phyloP scores from a whole-genome alignment of 768 basidiomycete species.

The Boletus reticulatus region DNA sequence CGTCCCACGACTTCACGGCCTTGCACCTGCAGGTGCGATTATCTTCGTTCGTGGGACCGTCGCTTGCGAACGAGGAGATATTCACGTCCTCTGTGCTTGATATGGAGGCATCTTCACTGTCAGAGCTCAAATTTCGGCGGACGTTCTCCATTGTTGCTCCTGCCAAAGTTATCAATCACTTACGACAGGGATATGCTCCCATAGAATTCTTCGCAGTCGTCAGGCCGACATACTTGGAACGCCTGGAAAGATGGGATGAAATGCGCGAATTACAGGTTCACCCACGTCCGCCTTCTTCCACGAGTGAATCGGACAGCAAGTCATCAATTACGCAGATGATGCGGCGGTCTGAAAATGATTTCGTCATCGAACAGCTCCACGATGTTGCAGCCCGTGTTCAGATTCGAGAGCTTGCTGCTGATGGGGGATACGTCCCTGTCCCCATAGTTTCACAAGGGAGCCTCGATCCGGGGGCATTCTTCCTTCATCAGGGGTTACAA shows the following conservation, averaged over 20 bases:
- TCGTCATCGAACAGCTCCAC: slow-evolving; percentile 82
- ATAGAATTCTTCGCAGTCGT: slow-evolving; percentile 89
- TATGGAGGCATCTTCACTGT: slow-evolving; percentile 65
- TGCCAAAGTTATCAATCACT: slow-evolving; percentile 66
- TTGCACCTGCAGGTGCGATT: slow-evolving; percentile 87
- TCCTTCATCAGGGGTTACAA: slow-evolving; percentile 91
- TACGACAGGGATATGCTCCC: slow-evolving; percentile 76
- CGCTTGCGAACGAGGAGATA: slow-evolving; percentile 71
- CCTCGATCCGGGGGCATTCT: slow-evolving; percentile 83
- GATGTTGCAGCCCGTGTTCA: slow-evolving; percentile 90
- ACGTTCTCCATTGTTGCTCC: slow-evolving; percentile 78
- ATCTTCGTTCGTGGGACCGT: slow-evolving; percentile 80
- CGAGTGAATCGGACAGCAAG: slow-evolving; percentile 34
- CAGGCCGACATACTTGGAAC: slow-evolving; percentile 79
- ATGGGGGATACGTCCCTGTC: slow-evolving; percentile 81
- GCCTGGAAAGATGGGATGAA: slow-evolving; percentile 93
- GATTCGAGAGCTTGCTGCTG: slow-evolving; percentile 80
- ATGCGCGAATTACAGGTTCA: slow-evolving; percentile 72
- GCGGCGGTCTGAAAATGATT: slow-evolving; percentile 92
- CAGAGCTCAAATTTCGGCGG: slow-evolving; percentile 81
- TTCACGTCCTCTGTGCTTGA: slow-evolving; percentile 76
- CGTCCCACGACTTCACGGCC: slow-evolving; percentile 84
- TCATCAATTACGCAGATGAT: slow-evolving; percentile 59
- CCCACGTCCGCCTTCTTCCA: slow-evolving; percentile 34
- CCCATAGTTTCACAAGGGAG: slow-evolving; percentile 74